Evolutionary conservation across 768 basidiomycete genomes (phyloP).

Genomic region (Lactifluus hygrophoroides): DNA sequence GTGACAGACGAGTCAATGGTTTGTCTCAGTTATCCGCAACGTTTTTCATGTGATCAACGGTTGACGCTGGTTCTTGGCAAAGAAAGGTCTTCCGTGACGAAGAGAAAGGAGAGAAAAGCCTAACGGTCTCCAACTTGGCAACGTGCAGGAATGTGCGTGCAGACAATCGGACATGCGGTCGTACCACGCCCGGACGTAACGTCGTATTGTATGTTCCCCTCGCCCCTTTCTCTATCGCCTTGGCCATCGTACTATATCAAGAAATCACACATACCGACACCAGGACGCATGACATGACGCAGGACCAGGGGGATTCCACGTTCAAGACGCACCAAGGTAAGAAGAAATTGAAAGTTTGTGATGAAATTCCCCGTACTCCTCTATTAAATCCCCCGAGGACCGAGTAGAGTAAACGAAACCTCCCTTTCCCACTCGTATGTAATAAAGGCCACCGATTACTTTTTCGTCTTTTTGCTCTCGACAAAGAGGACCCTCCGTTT

Average conservation of each 20-base stretch:
- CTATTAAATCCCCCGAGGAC: no score
- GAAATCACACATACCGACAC: background rate
- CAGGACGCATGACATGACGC: no score
- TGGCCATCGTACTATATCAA: background rate
- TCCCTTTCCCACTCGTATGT: background rate
- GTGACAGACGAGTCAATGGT: background rate
- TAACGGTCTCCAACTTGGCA: background rate
- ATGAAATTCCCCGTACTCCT: no score
- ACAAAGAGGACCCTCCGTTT: conserved; percentile 68
- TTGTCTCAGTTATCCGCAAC: background rate
- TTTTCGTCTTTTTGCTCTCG: conserved; percentile 69
- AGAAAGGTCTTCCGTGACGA: background rate
- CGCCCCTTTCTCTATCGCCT: background rate
- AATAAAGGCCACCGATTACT: conserved; percentile 9
- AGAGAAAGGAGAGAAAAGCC: background rate
- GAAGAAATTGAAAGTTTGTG: no score
- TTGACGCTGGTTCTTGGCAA: background rate
- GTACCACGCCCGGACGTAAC: background rate
- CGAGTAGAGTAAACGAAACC: no score
- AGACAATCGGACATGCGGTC: conserved; percentile 1
- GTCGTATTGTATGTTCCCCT: background rate
- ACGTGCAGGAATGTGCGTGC: background rate
- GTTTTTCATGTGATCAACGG: background rate
- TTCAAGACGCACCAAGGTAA: no score
- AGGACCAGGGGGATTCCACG: no score